Base-by-base conservation (phyloP, 768 basidiomycete species). In the Paxillus ammoniavirescens region DNA sequence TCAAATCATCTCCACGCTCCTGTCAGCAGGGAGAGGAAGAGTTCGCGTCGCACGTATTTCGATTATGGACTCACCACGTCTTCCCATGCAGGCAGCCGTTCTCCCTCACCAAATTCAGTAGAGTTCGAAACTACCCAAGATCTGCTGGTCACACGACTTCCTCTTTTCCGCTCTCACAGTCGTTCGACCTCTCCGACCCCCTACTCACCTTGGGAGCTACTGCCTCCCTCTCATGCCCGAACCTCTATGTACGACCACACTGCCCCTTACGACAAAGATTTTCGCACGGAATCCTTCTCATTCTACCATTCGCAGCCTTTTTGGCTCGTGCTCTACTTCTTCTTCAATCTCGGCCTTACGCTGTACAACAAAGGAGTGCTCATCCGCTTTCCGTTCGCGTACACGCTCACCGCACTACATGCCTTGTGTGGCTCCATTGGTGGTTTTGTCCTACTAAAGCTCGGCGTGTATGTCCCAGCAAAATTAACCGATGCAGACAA, bases 291-390 rank as follows among this genome's bases (percentile, higher is more conserved):
- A 8, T 37, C 61, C 0, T 50, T 56, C 28, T 55, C 61, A 2
- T 66, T 69, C 53, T 61, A 56, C 49, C 57, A 62, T 4, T 73
- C 72, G 4, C 65, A 71, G 21, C 59, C 70, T 1, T 74, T 77
- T 49, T 94, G 91, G 91, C 80, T 98, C 15, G 60, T 69, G 4
- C 75, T 92, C 56, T 98, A 97, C 75, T 98, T 99, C 65, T 69
- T 75, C 55, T 89, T 95, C 79, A 98, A 98, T 71, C 84, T 98
- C 28, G 81, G 83, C 10, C 82, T 99, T 58, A 98, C 96, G 8
- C 75, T 99, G 42, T 97, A 92, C 73, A 99, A 99, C 81, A 99
- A 99, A 72, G 79, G 83, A 36, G 86, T 98, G 15, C 84, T 99
- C 56, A 86, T 91, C 49, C 83, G 81, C 52, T 98, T 98, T 66